Conservation (phyloP, 2,329 filamentous ascomycete genomes). For the Neurospora sp. region DNA sequence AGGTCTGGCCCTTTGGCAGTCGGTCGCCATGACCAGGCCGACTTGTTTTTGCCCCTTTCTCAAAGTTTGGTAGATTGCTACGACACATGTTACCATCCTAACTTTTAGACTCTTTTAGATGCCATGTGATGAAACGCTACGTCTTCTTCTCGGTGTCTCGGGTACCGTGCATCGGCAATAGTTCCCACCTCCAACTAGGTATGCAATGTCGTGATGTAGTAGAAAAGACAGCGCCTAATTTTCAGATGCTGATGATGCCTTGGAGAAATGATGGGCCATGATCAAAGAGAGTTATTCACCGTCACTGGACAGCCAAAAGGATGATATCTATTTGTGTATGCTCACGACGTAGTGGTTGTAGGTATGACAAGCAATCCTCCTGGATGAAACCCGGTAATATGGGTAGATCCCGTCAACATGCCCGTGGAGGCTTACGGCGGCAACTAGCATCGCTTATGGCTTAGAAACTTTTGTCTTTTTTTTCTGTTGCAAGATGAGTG, state of each 20-base stretch:
- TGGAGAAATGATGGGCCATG: not conserved
- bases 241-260: not conserved
- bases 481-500: not conserved
- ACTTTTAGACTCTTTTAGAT: not conserved
- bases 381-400: not conserved
- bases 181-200: not conserved
- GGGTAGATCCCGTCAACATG: not conserved
- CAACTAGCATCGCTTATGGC: not conserved
- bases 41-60: not conserved
- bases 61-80: not conserved
- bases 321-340: not conserved
- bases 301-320: not conserved
- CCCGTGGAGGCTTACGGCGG: not conserved
- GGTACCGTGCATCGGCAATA: not conserved
- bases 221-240: not conserved
- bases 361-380: not conserved
- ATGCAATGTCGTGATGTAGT: not conserved
- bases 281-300: not conserved
- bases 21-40: not conserved
- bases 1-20: not conserved
- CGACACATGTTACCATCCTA: not conserved
- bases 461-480: not conserved
- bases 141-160: not conserved
- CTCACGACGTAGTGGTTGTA: not conserved
- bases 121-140: not conserved